phyloP scores from a whole-genome alignment of 75 land plant genomes.

The Picea glauca region DNA sequence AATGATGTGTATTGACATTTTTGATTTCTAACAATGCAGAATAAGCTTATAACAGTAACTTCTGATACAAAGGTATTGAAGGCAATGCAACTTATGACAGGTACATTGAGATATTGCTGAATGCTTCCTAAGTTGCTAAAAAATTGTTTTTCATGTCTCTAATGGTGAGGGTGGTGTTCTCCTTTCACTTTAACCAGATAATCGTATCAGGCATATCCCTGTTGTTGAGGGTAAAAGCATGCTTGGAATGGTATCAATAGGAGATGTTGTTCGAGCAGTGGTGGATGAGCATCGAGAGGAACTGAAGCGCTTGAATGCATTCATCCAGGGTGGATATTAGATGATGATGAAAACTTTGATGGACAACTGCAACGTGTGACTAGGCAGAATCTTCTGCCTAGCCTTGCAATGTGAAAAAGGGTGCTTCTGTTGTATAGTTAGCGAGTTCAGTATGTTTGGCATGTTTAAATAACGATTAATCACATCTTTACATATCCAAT shows the following conservation, averaged over 20 bases:
- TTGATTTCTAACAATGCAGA: constrained; percentile 38
- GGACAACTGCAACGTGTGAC: too few species aligned
- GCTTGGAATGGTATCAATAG: constrained; percentile 98
- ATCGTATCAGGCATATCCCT: constrained; percentile 96
- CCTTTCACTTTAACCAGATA: constrained; percentile 47
- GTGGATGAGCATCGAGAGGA: constrained; percentile 95
- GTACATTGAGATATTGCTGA: constrained; percentile 21
- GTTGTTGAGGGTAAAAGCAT: constrained; percentile 75
- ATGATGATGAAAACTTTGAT: background rate
- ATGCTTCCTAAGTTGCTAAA: background rate
- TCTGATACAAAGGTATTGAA: constrained; percentile 84
- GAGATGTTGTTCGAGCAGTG: constrained; percentile 97
- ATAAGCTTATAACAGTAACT: constrained; percentile 94
- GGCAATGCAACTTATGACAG: constrained; percentile 99
- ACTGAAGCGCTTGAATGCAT: constrained; percentile 83
- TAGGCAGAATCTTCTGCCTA: too few species aligned
- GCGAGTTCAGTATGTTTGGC: too few species aligned
- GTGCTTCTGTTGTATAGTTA: too few species aligned
- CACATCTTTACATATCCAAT: too few species aligned
- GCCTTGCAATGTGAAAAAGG: too few species aligned
- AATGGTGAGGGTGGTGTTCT: background rate
- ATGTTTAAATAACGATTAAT: too few species aligned
- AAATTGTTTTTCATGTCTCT: background rate
- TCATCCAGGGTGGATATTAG: constrained; percentile 94
- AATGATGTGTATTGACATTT: background rate